phyloP scores from a whole-genome alignment of 768 basidiomycete genomes.

The Calocera viscosa region DNA sequence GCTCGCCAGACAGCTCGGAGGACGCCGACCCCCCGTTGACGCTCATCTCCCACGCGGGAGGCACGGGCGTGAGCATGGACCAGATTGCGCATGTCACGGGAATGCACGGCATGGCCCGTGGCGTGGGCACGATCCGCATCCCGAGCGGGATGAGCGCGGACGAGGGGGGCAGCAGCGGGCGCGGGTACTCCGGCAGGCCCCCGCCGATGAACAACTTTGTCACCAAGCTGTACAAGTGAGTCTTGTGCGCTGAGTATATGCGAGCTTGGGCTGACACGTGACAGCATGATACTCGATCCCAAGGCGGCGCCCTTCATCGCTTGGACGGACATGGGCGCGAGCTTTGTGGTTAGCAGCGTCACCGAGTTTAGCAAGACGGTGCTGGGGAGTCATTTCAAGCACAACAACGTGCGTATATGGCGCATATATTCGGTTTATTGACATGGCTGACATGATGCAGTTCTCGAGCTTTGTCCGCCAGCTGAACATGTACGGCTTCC shows the following conservation, averaged over 20 bases:
- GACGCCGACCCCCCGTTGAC: background rate
- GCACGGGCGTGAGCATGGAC: background rate
- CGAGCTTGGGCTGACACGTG: conserved; percentile 7
- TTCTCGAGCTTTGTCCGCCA: conserved; percentile 92
- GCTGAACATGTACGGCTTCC: conserved; percentile 93
- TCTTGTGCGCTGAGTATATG: background rate
- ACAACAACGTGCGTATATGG: conserved; percentile 60
- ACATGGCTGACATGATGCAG: conserved; percentile 28
- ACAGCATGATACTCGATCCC: conserved; percentile 75
- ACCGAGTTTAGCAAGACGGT: conserved; percentile 78
- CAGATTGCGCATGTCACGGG: background rate
- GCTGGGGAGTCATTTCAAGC: conserved; percentile 77
- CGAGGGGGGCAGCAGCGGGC: background rate
- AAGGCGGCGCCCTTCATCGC: conserved; percentile 68
- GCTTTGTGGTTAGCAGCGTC: conserved; percentile 75
- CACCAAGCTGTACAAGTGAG: conserved; percentile 55
- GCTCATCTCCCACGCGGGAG: background rate
- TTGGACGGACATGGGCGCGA: conserved; percentile 73
- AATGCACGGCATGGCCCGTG: background rate
- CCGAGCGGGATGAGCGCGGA: background rate
- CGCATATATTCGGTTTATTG: background rate
- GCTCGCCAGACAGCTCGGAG: background rate
- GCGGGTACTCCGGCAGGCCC: conserved; percentile 34
- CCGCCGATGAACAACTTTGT: conserved; percentile 70
- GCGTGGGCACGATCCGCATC: background rate